A percentile compares a stretch with the other conserved stretches of the same genome.
These are phyloP conservation scores for Colletotrichum echinochloae DNA, from an alignment of 2,329 filamentous ascomycete species.

Conservation along the genomic window DNA sequence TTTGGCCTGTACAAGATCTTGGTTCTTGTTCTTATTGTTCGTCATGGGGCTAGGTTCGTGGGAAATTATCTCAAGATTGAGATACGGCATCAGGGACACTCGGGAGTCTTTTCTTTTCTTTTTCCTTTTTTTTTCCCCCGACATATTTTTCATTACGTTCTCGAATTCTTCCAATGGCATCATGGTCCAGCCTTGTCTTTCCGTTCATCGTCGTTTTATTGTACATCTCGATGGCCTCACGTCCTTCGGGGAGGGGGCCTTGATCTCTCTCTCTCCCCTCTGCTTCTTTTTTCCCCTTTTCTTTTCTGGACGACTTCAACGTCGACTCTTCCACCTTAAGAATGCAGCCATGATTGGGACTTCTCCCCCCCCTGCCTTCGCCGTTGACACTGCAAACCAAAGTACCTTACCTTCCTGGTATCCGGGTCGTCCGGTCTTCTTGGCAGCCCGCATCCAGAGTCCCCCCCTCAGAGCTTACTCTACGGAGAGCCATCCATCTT, in stretches of 20 bases:
- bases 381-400: not conserved
- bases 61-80: conserved; percentile 10
- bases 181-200: not conserved
- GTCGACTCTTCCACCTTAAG: conserved; percentile 3
- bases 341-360: conserved; percentile 32
- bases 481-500: not conserved
- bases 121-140: not conserved
- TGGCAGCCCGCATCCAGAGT: conserved; percentile 2
- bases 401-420: not conserved
- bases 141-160: not conserved
- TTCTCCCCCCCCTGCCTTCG: not conserved
- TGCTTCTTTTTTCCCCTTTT: not conserved
- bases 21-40: not conserved
- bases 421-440: not conserved
- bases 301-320: not conserved
- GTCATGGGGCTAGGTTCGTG: not conserved
- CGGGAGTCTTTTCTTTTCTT: conserved; percentile 5
- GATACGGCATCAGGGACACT: conserved; percentile 14
- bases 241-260: not conserved
- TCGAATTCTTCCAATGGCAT: conserved; percentile 9
- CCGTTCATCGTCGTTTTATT: not conserved
- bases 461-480: not conserved
- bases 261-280: not conserved
- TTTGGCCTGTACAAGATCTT: conserved; percentile 6
- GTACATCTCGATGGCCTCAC: not conserved